Conservation (phyloP, 139 green algal genomes). For the Volvox africanus region DNA sequence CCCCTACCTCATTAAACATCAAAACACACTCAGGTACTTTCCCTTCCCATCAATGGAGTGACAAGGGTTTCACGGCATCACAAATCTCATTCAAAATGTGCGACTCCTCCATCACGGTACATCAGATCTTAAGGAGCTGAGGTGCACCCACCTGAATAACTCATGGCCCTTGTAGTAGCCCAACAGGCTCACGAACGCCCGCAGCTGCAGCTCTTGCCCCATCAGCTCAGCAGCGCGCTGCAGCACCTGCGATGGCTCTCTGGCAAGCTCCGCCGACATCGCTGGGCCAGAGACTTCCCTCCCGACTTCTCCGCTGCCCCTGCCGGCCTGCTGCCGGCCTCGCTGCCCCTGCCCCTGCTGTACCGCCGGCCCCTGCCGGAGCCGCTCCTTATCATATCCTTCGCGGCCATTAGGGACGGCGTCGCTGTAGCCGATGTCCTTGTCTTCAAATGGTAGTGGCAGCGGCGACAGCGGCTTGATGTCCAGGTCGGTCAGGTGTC, state of each 20-base stretch:
- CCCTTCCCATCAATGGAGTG: no score
- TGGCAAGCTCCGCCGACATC: neutral
- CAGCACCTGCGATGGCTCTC: neutral
- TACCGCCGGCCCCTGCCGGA: neutral
- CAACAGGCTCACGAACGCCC: conserved; percentile 85
- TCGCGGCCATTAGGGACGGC: no score
- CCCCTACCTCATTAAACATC: neutral
- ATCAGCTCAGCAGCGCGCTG: neutral
- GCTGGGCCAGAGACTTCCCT: neutral
- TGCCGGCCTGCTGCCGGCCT: neutral
- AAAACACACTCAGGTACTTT: neutral
- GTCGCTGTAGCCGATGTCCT: no score
- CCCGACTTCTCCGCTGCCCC: no score
- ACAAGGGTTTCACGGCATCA: neutral
- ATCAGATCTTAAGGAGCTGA: no score
- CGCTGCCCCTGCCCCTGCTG: neutral
- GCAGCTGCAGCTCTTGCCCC: conserved; percentile 54
- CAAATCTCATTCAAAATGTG: neutral
- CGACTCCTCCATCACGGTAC: neutral
- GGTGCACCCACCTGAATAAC: conserved; percentile 43
- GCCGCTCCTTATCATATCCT: no score
- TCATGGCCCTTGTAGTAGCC: conserved; percentile 86
- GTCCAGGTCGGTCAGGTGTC: conserved; percentile 30
- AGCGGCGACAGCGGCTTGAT: conserved; percentile 13
- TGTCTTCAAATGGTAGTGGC: neutral